Base-by-base conservation (phyloP, 1,284 basidiomycete genomes). In the Cronartium ribicola region DNA sequence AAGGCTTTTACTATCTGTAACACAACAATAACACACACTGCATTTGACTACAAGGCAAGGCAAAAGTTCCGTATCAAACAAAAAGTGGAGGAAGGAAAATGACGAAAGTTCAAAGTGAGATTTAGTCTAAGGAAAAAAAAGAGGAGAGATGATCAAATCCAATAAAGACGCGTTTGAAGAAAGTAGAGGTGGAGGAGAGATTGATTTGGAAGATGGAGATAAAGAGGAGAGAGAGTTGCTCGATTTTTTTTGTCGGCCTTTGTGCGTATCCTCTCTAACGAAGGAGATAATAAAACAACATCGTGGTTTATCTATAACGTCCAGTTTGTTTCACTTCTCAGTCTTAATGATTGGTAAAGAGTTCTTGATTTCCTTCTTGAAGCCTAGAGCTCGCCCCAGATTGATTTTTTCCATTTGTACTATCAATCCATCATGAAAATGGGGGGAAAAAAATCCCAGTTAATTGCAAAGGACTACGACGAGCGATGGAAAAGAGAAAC, bases 401-500 rank as follows among this genome's bases (percentile, higher is more conserved):
- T 91, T 77, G 84, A 89, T 67, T 89, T 86, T 67, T 87, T 86
- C 86, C 92, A 90, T 82, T 92, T 92, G 82, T 91, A 92, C 90
- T 92, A 87, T 86, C 78, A 78, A 82, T 76, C 84, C 86, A 76
- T 83, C 81, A 78, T 80, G 83, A 81, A 83, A 79, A 78, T 78
- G 77, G 71, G 66, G 76, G 55, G 66, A 46, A 76, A 65, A 7
- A 62, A 14, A 48, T 41, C 61, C 11, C 46, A 36, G 48, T 36
- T 51, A 55, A 37, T 51, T 14, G 70, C 13, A 44, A 39, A 36
- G 48, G 39, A 37, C 37, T 22, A 11, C 55, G 60, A 4, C 5
- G 22, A 55, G 60, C 17, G n/a, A n/a, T 29, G 44, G 36, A 48
- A n/a, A 13, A 37, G 44, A 70, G 17, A n/a, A 40, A 69, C 61